These are phyloP conservation scores for Trametes meyenii DNA, from an alignment of 768 basidiomycete genomes.

Conservation along the genomic window DNA sequence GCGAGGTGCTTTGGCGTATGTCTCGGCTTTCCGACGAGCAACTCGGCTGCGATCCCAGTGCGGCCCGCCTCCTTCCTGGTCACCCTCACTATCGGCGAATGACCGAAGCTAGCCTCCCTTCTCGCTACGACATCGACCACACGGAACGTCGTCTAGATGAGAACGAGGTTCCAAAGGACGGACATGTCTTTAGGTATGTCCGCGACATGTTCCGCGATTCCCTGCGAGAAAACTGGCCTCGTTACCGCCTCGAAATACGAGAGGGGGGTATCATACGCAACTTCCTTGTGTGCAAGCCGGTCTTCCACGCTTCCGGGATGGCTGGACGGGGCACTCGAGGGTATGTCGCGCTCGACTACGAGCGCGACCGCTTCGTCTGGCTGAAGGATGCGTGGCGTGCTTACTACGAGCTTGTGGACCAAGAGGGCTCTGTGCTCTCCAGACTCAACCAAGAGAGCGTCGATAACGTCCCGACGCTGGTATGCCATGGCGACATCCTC, in stretches of 20 bases:
- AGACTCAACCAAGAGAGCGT: background rate
- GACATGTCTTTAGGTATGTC: slow-evolving; percentile 2
- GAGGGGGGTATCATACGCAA: background rate
- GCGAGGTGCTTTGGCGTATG: slow-evolving; percentile 14
- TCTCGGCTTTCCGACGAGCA: background rate
- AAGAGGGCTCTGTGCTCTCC: slow-evolving; percentile 1
- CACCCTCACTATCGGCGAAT: background rate
- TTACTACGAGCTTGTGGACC: background rate
- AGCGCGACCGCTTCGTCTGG: background rate
- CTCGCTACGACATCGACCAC: background rate
- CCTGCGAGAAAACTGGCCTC: background rate
- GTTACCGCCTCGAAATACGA: slow-evolving; percentile 7
- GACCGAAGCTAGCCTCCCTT: background rate
- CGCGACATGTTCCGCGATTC: slow-evolving; percentile 3
- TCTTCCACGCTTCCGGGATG: slow-evolving; percentile 4
- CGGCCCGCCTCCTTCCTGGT: background rate
- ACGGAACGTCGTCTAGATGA: background rate
- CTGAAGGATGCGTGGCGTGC: slow-evolving; percentile 18
- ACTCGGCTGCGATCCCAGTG: slow-evolving; percentile 8
- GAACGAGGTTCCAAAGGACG: background rate
- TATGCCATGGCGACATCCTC: slow-evolving; percentile 11
- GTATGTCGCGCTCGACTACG: slow-evolving; percentile 18
- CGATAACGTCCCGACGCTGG: background rate
- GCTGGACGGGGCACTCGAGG: slow-evolving; percentile 20
- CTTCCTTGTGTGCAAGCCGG: slow-evolving; percentile 14